phyloP scores from a whole-genome alignment of 2,329 filamentous ascomycete genomes.

The Pseudofabraea citricarpa region DNA sequence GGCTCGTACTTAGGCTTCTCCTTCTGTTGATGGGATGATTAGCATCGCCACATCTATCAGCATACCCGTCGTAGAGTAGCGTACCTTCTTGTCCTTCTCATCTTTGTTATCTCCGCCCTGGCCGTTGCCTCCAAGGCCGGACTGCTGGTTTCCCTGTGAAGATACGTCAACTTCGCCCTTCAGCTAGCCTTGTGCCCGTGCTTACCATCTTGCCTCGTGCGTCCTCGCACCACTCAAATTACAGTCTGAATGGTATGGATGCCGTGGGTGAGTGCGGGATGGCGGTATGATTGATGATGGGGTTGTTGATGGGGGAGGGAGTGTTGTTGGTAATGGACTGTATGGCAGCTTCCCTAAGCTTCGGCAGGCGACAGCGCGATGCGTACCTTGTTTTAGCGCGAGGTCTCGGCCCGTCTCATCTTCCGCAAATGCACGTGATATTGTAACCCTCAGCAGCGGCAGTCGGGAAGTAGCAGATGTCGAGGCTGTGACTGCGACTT shows the following conservation, averaged over 20 bases:
- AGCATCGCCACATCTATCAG: no score
- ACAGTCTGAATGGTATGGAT: no score
- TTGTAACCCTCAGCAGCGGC: no score
- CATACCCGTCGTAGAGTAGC: no score
- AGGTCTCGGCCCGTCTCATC: background rate
- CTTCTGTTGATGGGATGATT: constrained; percentile 58
- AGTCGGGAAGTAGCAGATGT: no score
- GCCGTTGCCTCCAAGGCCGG: constrained; percentile 36
- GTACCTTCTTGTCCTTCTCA: constrained; percentile 91
- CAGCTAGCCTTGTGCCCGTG: no score
- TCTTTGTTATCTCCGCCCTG: constrained; percentile 71
- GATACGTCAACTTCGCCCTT: no score
- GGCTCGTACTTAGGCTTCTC: constrained; percentile 99
- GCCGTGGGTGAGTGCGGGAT: no score
- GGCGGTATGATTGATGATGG: constrained; percentile 13
- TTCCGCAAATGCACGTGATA: background rate
- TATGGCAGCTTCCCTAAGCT: constrained; percentile 12
- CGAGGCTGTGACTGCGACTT: background rate
- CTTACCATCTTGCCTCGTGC: constrained; percentile 25
- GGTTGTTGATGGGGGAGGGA: constrained; percentile 15
- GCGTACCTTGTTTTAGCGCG: constrained; percentile 4
- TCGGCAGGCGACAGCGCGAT: constrained; percentile 17
- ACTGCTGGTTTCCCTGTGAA: constrained; percentile 38
- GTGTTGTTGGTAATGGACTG: constrained; percentile 19
- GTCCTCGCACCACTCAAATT: no score